Base-by-base conservation (phyloP, 2,329 filamentous ascomycete genomes). In the Penicillium frequentans region DNA sequence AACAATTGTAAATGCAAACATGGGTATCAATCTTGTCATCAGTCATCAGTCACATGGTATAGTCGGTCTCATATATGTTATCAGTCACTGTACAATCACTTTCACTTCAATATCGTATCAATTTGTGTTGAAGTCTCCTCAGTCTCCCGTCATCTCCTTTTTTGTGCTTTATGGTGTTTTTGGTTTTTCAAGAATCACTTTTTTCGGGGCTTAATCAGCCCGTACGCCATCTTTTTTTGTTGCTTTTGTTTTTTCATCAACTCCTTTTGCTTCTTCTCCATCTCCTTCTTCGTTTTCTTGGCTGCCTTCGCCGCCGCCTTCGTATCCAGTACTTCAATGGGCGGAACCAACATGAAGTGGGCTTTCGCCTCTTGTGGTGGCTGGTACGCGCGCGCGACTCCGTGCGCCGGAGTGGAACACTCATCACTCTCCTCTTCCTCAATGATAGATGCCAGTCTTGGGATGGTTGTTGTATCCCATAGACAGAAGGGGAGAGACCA, bases 401-500 rank as follows among this genome's bases (percentile, higher is more conserved):
- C n/a, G 7, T 21, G 5, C 39, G 11, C 19, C 10, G 39, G n/a
- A 19, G 24, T 7, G 45, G 9, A n/a, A 19, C 14, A 31, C 1
- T 33, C 52, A 23, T 35, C 42, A 33, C 16, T 23, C 14, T 55
- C 52, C 1, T 42, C 49, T 33, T 58, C 56, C 7, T 37, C 52
- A 7, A 50, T 49, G 3, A 39, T 39, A 19, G 43, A 23, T 5
- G 44, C 24, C 16, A 60, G 37, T 7, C 49, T 39, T n/a, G 55
- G 13, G n/a, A 50, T n/a, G 19, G 14, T 39, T 3, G 58, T 53
- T 5, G 49, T 52, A 19, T 60, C 39, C 19, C 46, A 46, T 11
- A 27, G 45, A 14, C 47, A 35, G 24, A 37, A 26, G 24, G 58
- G 52, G 10, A 52, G 26, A 8, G 42, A 27, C 59, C 59, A 61